phyloP scores from a whole-genome alignment of 139 green algal species.

The Chlamydomonas urium region DNA sequence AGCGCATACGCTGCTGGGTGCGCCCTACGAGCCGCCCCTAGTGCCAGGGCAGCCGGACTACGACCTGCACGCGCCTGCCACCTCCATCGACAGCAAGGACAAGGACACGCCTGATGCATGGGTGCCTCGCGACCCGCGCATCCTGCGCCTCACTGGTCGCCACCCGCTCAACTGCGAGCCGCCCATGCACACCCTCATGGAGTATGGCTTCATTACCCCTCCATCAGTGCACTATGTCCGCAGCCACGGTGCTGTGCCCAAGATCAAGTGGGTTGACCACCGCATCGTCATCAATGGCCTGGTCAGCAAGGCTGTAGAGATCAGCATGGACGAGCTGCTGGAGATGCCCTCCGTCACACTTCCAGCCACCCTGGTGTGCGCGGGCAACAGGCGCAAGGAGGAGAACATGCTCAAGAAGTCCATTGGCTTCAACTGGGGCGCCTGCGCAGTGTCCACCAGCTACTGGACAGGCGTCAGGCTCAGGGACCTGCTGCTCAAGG shows the following conservation, averaged over 20 bases:
- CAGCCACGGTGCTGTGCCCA: slow-evolving; percentile 23
- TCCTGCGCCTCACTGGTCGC: slow-evolving; percentile 86
- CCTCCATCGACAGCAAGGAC: too few relatives aligned
- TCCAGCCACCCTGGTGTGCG: slow-evolving; percentile 81
- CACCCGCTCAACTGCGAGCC: slow-evolving; percentile 98
- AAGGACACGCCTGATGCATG: too few relatives aligned
- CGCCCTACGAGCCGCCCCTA: too few relatives aligned
- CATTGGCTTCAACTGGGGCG: slow-evolving; percentile 75
- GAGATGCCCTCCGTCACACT: slow-evolving; percentile 68
- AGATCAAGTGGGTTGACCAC: slow-evolving; percentile 50
- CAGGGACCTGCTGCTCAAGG: slow-evolving; percentile 70
- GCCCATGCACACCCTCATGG: slow-evolving; percentile 70
- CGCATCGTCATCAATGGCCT: slow-evolving; percentile 69
- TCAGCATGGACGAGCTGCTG: slow-evolving; percentile 91
- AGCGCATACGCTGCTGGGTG: too few relatives aligned
- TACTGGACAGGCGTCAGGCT: slow-evolving; percentile 93
- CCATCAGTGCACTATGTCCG: slow-evolving; percentile 38
- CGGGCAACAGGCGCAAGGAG: slow-evolving; percentile 95
- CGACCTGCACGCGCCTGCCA: too few relatives aligned
- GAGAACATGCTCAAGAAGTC: slow-evolving; percentile 98
- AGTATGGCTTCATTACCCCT: slow-evolving; percentile 77
- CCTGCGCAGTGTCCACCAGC: slow-evolving; percentile 59
- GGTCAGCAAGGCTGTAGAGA: slow-evolving; percentile 60
- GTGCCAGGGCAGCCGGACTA: too few relatives aligned
- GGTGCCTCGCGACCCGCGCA: slow-evolving; percentile 75